phyloP scores from a whole-genome alignment of 2,329 filamentous ascomycete species.

The Colletotrichum noveboracense region DNA sequence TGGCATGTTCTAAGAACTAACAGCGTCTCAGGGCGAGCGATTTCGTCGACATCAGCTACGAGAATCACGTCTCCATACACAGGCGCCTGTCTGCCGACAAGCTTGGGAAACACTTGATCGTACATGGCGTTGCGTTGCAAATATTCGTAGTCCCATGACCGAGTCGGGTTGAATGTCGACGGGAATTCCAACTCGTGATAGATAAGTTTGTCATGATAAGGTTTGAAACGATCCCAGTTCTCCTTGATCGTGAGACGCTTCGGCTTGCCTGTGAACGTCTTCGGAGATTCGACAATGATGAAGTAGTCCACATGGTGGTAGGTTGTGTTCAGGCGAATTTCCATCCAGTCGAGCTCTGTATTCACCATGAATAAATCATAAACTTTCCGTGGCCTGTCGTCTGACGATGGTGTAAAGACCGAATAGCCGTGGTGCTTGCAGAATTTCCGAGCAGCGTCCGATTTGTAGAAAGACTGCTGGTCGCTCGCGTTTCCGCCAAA shows the following conservation, averaged over 20 bases:
- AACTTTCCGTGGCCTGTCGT: constrained; percentile 47
- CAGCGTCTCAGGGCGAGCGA: constrained; percentile 57
- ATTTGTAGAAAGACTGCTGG: constrained; percentile 29
- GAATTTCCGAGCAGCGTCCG: constrained; percentile 30
- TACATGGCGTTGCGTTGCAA: constrained; percentile 63
- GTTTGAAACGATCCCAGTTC: constrained; percentile 56
- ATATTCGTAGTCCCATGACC: constrained; percentile 57
- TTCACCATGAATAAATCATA: constrained; percentile 70
- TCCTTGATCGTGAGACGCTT: constrained; percentile 61
- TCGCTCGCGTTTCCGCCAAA: background rate
- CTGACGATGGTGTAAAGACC: constrained; percentile 29
- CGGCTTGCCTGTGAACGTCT: constrained; percentile 61
- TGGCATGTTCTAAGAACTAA: constrained; percentile 54
- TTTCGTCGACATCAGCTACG: constrained; percentile 66
- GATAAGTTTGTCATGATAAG: constrained; percentile 66
- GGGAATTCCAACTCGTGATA: constrained; percentile 42
- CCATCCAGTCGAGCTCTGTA: constrained; percentile 68
- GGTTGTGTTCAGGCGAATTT: constrained; percentile 66
- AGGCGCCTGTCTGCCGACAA: constrained; percentile 47
- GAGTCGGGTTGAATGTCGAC: background rate
- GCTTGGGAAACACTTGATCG: constrained; percentile 56
- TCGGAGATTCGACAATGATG: constrained; percentile 63
- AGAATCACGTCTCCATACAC: constrained; percentile 59
- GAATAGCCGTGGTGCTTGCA: constrained; percentile 38
- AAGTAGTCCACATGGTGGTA: constrained; percentile 68